Evolutionary conservation across 257 asterid genomes (phyloP).

Genomic region (Euphrasia confusa): DNA sequence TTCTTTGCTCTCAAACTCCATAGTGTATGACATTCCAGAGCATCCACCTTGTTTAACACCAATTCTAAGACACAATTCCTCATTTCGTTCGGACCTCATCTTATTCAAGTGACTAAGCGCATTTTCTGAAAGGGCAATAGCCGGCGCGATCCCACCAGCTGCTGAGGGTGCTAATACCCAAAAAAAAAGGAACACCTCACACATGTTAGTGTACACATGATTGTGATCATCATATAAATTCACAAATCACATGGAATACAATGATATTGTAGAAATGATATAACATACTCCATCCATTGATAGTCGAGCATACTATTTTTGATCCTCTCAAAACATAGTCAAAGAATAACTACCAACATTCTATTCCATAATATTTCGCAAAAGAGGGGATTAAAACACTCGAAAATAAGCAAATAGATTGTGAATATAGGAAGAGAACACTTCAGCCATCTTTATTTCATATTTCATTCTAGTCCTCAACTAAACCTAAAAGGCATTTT

Average conservation of each 20-base stretch:
- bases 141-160: conserved; percentile 70
- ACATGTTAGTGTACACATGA: conserved; percentile 1
- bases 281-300: too few relatives aligned
- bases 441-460: neutral
- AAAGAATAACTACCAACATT: too few relatives aligned
- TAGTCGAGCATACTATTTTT: too few relatives aligned
- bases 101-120: conserved; percentile 74
- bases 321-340: too few relatives aligned
- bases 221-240: neutral
- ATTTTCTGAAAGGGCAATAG: conserved; percentile 65
- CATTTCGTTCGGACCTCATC: conserved; percentile 62
- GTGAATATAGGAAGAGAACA: neutral
- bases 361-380: too few relatives aligned
- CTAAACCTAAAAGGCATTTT: too few relatives aligned
- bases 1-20: conserved; percentile 85
- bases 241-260: neutral
- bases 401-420: neutral
- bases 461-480: neutral
- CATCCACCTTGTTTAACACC: conserved; percentile 99
- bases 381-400: neutral
- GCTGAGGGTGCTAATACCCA: conserved; percentile 48
- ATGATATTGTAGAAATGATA: neutral
- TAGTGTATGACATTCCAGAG: conserved; percentile 91
- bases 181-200: conserved; percentile 9
- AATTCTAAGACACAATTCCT: conserved; percentile 78